Conservation (phyloP, 2,329 filamentous ascomycete genomes). For the Botryotinia convoluta region DNA sequence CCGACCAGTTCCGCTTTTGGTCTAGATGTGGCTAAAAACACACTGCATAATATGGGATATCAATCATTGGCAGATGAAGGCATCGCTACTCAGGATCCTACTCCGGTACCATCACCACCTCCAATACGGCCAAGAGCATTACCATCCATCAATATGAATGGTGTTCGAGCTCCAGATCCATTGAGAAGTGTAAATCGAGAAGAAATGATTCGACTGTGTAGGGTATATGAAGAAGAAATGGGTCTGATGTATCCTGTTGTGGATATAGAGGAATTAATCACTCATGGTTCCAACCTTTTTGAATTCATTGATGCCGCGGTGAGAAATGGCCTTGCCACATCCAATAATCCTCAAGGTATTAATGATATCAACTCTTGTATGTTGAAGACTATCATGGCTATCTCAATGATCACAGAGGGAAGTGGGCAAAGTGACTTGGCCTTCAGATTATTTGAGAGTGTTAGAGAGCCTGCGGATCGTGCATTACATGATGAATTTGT, state of each 20-base stretch:
- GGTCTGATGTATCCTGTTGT: conserved; percentile 90
- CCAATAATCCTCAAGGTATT: conserved; percentile 44
- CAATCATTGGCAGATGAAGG: conserved; percentile 66
- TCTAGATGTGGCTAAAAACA: conserved; percentile 81
- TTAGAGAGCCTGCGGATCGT: conserved; percentile 68
- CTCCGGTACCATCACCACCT: conserved; percentile 41
- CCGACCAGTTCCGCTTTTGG: conserved; percentile 84
- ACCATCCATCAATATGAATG: conserved; percentile 25
- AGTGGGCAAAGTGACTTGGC: conserved; percentile 76
- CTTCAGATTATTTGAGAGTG: conserved; percentile 69
- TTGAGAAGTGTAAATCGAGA: conserved; percentile 75
- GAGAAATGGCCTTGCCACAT: conserved; percentile 56
- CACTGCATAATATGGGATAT: conserved; percentile 87
- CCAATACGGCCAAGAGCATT: conserved; percentile 24
- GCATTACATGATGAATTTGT: conserved; percentile 53
- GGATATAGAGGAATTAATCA: conserved; percentile 67
- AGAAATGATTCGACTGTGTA: conserved; percentile 75
- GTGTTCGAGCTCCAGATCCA: conserved; percentile 64
- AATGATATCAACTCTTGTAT: conserved; percentile 64
- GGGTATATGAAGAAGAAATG: conserved; percentile 84
- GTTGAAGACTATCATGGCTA: conserved; percentile 81
- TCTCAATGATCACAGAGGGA: conserved; percentile 72
- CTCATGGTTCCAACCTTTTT: conserved; percentile 67
- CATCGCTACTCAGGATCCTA: conserved; percentile 51
- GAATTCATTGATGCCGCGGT: conserved; percentile 69